Evolutionary conservation across 257 asterid genomes (phyloP).

Genomic region (Rehmannia glutinosa): DNA sequence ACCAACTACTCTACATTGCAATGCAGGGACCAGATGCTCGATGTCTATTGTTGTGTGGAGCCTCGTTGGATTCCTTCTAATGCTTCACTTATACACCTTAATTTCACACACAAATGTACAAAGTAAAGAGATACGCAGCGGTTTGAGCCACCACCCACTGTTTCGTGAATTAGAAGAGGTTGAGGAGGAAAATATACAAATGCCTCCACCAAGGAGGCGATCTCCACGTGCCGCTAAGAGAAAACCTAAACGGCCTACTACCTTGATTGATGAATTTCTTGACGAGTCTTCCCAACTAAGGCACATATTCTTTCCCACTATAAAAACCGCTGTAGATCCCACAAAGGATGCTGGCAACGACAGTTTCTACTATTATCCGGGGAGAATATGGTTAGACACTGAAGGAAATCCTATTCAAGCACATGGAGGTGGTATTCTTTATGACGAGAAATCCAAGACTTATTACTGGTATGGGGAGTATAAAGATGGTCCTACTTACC

Average conservation of each 20-base stretch:
- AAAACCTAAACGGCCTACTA: constrained; percentile 58
- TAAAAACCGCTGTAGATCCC: constrained; percentile 60
- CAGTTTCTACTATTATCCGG: constrained; percentile 66
- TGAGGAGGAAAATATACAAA: constrained; percentile 77
- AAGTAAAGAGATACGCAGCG: constrained; percentile 20
- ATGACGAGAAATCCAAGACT: constrained; percentile 57
- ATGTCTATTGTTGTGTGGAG: constrained; percentile 43
- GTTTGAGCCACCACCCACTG: constrained; percentile 28
- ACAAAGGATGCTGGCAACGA: constrained; percentile 41
- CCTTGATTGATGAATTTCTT: constrained; percentile 82
- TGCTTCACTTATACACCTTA: constrained; percentile 59
- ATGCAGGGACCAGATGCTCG: constrained; percentile 86
- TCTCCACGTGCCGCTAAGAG: constrained; percentile 94
- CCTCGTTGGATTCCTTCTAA: constrained; percentile 58
- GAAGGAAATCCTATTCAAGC: constrained; percentile 97
- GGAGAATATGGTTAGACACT: constrained; percentile 89
- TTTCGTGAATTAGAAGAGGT: constrained; percentile 68
- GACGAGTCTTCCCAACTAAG: constrained; percentile 85
- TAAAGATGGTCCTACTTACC: constrained; percentile 97
- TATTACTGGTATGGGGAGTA: constrained; percentile 98
- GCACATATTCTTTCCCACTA: constrained; percentile 71
- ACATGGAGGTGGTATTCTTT: constrained; percentile 95
- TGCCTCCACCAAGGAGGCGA: constrained; percentile 79
- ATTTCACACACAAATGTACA: constrained; percentile 30
- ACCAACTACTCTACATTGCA: constrained; percentile 66